Conservation (phyloP, 2,329 filamentous ascomycete genomes). For the Knufia fluminis region DNA sequence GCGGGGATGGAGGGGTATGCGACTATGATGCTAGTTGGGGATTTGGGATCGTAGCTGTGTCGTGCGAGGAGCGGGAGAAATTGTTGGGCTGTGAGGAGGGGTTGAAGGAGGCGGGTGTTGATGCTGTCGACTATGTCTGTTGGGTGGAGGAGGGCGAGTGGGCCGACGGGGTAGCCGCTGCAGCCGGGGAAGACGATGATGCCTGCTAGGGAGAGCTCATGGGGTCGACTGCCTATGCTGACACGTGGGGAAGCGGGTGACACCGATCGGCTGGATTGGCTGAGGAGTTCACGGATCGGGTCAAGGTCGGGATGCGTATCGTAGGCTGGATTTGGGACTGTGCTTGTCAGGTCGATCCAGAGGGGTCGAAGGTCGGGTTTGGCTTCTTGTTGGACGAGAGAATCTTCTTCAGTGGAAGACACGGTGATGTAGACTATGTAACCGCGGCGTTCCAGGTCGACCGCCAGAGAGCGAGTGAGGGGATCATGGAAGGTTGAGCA, state of each 20-base stretch:
- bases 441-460: constrained; percentile 81
- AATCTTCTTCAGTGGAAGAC: constrained; percentile 74
- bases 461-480: constrained; percentile 68
- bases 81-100: constrained; percentile 77
- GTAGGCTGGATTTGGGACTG: constrained; percentile 16
- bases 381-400: constrained; percentile 61
- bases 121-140: constrained; percentile 81
- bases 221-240: constrained; percentile 12
- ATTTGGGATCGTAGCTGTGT: constrained; percentile 42
- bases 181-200: constrained; percentile 73
- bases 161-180: constrained; percentile 68
- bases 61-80: constrained; percentile 71
- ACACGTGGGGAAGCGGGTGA: constrained; percentile 12
- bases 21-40: constrained; percentile 31
- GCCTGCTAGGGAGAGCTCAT: constrained; percentile 54
- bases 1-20: constrained; percentile 38
- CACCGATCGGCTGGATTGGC: constrained; percentile 13
- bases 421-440: constrained; percentile 92
- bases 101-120: constrained; percentile 83
- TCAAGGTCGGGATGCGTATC: constrained; percentile 24
- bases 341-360: constrained; percentile 69
- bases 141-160: constrained; percentile 74
- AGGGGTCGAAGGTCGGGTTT: constrained; percentile 73
- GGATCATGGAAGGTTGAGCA: constrained; percentile 72
- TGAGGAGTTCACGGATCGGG: constrained; percentile 21